These are phyloP conservation scores for Calcarisporium arbuscula DNA, from an alignment of 2,329 filamentous ascomycete species.

Conservation along the genomic window DNA sequence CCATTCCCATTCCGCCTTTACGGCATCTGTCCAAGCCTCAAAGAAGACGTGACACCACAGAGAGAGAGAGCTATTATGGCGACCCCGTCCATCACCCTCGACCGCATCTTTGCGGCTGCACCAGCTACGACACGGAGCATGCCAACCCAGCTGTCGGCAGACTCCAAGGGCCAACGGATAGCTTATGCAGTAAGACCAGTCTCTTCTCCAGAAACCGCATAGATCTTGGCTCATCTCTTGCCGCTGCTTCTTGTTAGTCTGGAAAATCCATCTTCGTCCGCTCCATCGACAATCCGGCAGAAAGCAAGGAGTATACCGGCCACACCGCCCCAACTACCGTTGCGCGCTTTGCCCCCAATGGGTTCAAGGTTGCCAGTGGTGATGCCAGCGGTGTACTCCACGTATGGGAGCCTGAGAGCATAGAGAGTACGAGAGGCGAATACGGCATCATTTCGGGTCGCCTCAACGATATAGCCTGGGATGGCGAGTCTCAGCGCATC, in stretches of 20 bases:
- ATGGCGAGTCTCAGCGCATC: conserved; percentile 91
- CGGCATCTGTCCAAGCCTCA: not conserved
- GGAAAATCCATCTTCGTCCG: conserved; percentile 96
- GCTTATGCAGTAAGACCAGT: conserved; percentile 73
- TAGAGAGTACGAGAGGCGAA: conserved; percentile 81
- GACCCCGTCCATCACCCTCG: conserved; percentile 45
- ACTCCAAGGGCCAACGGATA: conserved; percentile 84
- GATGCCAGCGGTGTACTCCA: conserved; percentile 79
- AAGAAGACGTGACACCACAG: not conserved
- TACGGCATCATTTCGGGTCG: conserved; percentile 91
- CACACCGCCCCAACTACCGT: conserved; percentile 88
- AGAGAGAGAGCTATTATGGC: conserved; percentile 24
- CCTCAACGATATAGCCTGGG: conserved; percentile 96
- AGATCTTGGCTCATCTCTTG: not conserved
- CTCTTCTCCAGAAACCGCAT: not conserved
- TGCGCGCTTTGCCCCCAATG: conserved; percentile 87
- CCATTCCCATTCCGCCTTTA: not conserved
- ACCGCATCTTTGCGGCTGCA: conserved; percentile 75
- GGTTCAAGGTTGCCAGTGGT: conserved; percentile 91
- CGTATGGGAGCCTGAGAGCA: conserved; percentile 89
- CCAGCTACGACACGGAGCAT: conserved; percentile 80
- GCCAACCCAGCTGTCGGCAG: conserved; percentile 80
- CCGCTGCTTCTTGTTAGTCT: conserved; percentile 46
- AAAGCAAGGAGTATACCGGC: conserved; percentile 83
- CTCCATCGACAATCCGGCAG: conserved; percentile 81